Conservation (phyloP, 305 asterid species). For the Monarda citriodora region DNA sequence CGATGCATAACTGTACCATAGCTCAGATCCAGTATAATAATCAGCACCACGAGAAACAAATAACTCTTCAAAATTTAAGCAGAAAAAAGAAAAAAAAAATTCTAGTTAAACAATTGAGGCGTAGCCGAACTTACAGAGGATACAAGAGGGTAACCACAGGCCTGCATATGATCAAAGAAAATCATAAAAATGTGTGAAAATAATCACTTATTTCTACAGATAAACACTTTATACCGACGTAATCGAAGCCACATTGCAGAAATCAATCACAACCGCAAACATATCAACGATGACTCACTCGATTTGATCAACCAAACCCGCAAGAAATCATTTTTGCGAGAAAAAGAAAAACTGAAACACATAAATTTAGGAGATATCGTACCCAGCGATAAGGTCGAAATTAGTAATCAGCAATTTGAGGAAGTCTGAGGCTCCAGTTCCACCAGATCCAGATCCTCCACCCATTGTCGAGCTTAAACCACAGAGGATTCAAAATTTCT, state of each 20-base stretch:
- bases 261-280: neutral
- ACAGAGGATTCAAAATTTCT: neutral
- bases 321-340: neutral
- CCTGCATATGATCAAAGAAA: conserved; percentile 53
- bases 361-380: neutral
- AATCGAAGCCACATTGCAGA: conserved; percentile 13
- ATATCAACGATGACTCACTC: neutral
- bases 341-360: neutral
- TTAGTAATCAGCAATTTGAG: neutral
- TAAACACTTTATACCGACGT: conserved; percentile 1
- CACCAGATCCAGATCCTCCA: neutral
- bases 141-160: conserved; percentile 87
- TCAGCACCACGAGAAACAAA: conserved; percentile 4
- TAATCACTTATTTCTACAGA: neutral
- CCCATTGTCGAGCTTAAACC: neutral
- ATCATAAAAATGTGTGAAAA: no score
- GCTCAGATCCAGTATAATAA: conserved; percentile 17
- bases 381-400: neutral
- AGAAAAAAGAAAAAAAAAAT: no score
- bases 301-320: conserved; percentile 11
- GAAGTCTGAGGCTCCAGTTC: neutral
- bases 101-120: no score
- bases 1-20: conserved; percentile 78
- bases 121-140: conserved; percentile 81
- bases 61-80: neutral